Evolutionary conservation across 805 yeast genomes (phyloP).

Genomic region (Cephaloascus fragrans): DNA sequence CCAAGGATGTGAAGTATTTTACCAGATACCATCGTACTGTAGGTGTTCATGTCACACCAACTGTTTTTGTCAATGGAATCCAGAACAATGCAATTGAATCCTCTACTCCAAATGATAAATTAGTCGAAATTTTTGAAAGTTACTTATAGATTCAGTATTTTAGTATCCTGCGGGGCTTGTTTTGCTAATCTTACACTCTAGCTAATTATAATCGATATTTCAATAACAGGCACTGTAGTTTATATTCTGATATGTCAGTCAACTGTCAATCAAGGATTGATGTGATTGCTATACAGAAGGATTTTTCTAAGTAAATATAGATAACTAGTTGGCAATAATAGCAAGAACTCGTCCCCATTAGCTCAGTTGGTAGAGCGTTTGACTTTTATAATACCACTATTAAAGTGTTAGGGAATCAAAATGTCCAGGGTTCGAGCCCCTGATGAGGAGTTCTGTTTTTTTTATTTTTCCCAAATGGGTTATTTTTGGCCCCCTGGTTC

Average conservation of each 20-base stretch:
- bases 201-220: too few relatives aligned
- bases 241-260: too few relatives aligned
- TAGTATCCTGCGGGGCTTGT: too few relatives aligned
- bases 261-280: too few relatives aligned
- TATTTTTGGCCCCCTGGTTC: too few relatives aligned
- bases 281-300: too few relatives aligned
- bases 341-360: too few relatives aligned
- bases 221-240: too few relatives aligned
- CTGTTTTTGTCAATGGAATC: constrained; percentile 64
- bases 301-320: too few relatives aligned
- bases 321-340: too few relatives aligned
- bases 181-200: too few relatives aligned
- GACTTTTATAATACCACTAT: constrained; percentile 34
- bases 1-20: constrained; percentile 62
- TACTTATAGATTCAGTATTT: constrained; percentile 5
- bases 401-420: constrained; percentile 30
- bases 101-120: constrained; percentile 40
- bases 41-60: constrained; percentile 81
- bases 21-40: constrained; percentile 64
- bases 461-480: too few relatives aligned
- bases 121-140: constrained; percentile 28
- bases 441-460: constrained; percentile 50
- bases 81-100: constrained; percentile 49
- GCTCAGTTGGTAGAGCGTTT: constrained; percentile 68
- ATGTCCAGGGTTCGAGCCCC: constrained; percentile 59